These are phyloP conservation scores for Litchi chinensis DNA, from an alignment of 345 rosid species.

Conservation along the genomic window DNA sequence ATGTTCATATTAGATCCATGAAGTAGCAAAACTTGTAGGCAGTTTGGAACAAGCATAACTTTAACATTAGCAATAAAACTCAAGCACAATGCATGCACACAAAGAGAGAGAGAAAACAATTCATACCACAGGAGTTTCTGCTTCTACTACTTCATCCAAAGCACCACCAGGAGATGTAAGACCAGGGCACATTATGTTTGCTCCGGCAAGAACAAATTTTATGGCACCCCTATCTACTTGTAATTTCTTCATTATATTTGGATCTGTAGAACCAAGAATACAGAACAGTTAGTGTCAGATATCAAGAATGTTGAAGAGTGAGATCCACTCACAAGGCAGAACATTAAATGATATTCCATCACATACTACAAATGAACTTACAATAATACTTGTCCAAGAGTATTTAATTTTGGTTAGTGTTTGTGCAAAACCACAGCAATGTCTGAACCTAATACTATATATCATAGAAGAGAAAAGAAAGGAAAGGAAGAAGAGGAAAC, in stretches of 20 bases:
- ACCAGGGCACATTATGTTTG: constrained; percentile 99
- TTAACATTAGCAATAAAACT: background rate
- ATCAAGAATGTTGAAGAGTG: background rate
- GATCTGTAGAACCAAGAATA: constrained; percentile 52
- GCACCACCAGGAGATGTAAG: constrained; percentile 97
- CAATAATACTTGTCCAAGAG: background rate
- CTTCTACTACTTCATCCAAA: constrained; percentile 85
- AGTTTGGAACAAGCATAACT: background rate
- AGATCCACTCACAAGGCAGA: background rate
- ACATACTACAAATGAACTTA: background rate
- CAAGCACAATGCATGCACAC: background rate
- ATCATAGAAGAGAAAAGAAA: background rate
- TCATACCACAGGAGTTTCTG: constrained; percentile 94
- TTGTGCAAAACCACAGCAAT: background rate
- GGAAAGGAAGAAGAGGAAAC: background rate
- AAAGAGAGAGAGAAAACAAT: background rate
- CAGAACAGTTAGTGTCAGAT: background rate
- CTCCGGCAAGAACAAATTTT: constrained; percentile 93
- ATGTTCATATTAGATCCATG: background rate
- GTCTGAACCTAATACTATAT: background rate
- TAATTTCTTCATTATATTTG: constrained; percentile 88
- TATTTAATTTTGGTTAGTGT: background rate
- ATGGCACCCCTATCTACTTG: constrained; percentile 99
- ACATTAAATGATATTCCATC: background rate
- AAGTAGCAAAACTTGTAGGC: background rate